Conservation (phyloP, 805 yeast genomes). For the Blastobotrys parvus region DNA sequence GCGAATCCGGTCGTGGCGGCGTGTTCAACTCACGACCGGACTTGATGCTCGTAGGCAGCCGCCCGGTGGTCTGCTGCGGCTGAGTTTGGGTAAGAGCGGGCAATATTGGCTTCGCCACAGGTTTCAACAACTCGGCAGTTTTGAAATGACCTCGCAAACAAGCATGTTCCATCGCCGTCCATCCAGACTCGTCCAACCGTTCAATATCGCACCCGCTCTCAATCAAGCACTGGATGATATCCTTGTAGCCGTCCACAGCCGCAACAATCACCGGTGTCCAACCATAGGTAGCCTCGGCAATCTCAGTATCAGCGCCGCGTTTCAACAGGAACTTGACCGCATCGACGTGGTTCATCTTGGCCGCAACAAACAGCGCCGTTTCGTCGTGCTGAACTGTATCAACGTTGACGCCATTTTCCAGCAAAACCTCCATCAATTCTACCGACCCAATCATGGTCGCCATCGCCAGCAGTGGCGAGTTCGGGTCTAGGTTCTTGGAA, state of each 20-base stretch:
- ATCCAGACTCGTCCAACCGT: slow-evolving; percentile 72
- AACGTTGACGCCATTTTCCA: slow-evolving; percentile 50
- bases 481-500: not conserved
- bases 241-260: slow-evolving; percentile 70
- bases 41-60: slow-evolving; percentile 2
- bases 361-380: slow-evolving; percentile 75
- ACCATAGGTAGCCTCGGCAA: slow-evolving; percentile 70
- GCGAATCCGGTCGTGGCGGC: not conserved
- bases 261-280: slow-evolving; percentile 94
- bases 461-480: slow-evolving; percentile 23
- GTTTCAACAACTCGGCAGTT: slow-evolving; percentile 49
- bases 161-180: slow-evolving; percentile 98
- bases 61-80: not conserved
- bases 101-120: slow-evolving; percentile 8
- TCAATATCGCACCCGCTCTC: slow-evolving; percentile 44
- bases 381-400: slow-evolving; percentile 50
- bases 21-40: slow-evolving; percentile 4
- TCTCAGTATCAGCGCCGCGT: slow-evolving; percentile 62
- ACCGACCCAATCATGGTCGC: slow-evolving; percentile 62
- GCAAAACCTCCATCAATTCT: slow-evolving; percentile 44
- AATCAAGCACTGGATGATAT: slow-evolving; percentile 49
- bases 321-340: slow-evolving; percentile 48
- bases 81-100: too few species aligned
- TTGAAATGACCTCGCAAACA: slow-evolving; percentile 77
- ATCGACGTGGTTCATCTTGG: slow-evolving; percentile 49